Evolutionary conservation across 441 rosid species (phyloP).

Genomic region (Sinapis alba): DNA sequence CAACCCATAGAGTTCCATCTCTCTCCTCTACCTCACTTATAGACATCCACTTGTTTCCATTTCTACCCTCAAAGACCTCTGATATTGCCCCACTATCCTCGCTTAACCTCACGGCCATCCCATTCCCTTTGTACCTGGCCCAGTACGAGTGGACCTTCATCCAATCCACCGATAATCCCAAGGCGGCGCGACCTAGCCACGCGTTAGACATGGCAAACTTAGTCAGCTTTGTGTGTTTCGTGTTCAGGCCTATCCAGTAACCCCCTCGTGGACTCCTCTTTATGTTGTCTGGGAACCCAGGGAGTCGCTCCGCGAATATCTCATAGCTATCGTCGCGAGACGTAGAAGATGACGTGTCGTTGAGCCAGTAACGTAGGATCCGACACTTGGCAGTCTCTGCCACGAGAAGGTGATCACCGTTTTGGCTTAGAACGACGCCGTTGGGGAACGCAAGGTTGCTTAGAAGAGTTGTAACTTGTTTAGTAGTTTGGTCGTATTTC

Average conservation of each 20-base stretch:
- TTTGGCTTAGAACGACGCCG: conserved; percentile 47
- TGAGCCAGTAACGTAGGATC: conserved; percentile 53
- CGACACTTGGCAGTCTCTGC: conserved; percentile 54
- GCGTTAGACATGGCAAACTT: conserved; percentile 43
- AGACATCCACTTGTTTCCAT: conserved; percentile 42
- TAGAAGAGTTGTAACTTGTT: conserved; percentile 44
- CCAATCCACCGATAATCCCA: conserved; percentile 45
- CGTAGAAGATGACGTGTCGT: conserved; percentile 13
- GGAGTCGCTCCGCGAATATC: conserved; percentile 41
- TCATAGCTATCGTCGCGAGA: conserved; percentile 24
- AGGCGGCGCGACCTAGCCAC: conserved; percentile 51
- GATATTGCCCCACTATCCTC: conserved; percentile 52
- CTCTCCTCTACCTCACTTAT: conserved; percentile 69
- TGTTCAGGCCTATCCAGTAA: conserved; percentile 47
- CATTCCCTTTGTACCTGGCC: conserved; percentile 48
- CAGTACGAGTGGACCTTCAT: conserved; percentile 44
- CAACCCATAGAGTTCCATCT: conserved; percentile 67
- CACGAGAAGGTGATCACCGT: conserved; percentile 45
- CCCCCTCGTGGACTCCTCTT: conserved; percentile 63
- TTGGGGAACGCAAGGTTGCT: conserved; percentile 51
- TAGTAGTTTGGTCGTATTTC: conserved; percentile 51
- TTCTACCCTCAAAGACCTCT: conserved; percentile 47
- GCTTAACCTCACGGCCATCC: conserved; percentile 60
- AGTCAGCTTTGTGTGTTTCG: conserved; percentile 44
- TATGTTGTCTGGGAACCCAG: conserved; percentile 66